Base-by-base conservation (phyloP, 2,329 filamentous ascomycete genomes). In the Ophiostoma tasmaniense region DNA sequence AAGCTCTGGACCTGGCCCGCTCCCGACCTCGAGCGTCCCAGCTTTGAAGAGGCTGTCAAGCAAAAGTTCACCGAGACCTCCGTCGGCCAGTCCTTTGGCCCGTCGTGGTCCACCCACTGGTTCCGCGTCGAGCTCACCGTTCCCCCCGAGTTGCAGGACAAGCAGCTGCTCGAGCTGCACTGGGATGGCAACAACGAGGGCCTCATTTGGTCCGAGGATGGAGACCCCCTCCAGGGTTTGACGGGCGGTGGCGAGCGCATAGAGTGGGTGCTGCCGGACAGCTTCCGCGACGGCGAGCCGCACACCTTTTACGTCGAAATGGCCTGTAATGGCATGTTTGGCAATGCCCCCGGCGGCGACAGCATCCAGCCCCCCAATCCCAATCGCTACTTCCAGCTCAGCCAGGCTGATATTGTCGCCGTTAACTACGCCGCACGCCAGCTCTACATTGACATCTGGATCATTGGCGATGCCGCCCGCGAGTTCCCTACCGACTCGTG, bases 301-400 rank as follows among this genome's bases (percentile, higher is more conserved):
- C 93, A 98, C 77, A 87, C 85, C 22, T 91, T 99, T 75, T 99
- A 97, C 78, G 89, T 99, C 73, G 95, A 99, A 81, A 97, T 98
- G 91, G 95, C 95, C 25, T 98, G 95, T 80, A 99, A 99, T 78
- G 89, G 90, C 78, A 98, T 98, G 93, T 98, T 98, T 80, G 95
- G 95, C 74, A 97, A 97, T 77, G 90, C 93, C 0, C 85, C 90
- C 0, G 90, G 70, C 25, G 92, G 92, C 33, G 92, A 96, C 77
- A 87, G 84, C 39, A 98, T 97, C 73, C 91, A 96, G 77, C 93
- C 95, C 17, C 95, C 95, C 0, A 84, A 90, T 70, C 90, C 91
- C n/a, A 87, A 97, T 81, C 90, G 85, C 74, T 91, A 90, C 76
- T 99, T 90, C 77, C 84, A 84, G 69, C 84, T 99, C 68, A 80